Evolutionary conservation across 2,329 filamentous ascomycete genomes (phyloP), one percentile per base, ranked within the genome.

Genomic region (Alternaria longipes): DNA sequence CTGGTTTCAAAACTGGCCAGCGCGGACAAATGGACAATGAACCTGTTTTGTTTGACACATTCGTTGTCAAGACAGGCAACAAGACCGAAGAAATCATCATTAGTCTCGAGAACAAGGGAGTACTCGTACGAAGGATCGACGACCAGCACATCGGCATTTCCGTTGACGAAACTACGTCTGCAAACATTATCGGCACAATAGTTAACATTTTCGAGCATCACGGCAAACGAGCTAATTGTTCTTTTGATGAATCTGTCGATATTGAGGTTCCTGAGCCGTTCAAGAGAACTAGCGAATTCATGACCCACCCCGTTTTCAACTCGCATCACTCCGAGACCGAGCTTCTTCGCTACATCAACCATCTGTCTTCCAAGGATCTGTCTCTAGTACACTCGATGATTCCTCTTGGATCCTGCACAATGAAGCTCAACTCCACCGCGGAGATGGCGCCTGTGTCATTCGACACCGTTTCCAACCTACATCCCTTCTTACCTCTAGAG

Each of bases 301-400:
- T 98, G 65, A 94, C 91, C 0, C 94, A 98, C 77, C 92, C 93
- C 0, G 92, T 97, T 26, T 98, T 97, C 86, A 97, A 97, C 83
- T 90, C 89, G 1, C 89, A 98, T 78, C 94, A 97, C 81, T 97
- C 93, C 3, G 94, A 98, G 81, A 97, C 94, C 0, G 93, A 97
- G 80, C 87, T 98, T 71, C 84, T 98, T 52, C 90, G 94, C 44
- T 98, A 98, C 81, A 97, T 98, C 71, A 86, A 94, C 76, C 92
- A 97, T 76, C 85, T 98, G 5, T 91, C 97, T 78, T 97, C 93
- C 52, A 97, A 97, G 83, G 94, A 98, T 76, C 83, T 98, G 14
- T 97, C 94, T 1, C 85, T 97, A 5, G 92, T 94, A 2, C 94
- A 98, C 81, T 97, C 94, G 16, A 98, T 98, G 94, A 98, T 98